phyloP scores from a whole-genome alignment of 495 filamentous ascomycete genomes.

The Talaromyces adpressus region DNA sequence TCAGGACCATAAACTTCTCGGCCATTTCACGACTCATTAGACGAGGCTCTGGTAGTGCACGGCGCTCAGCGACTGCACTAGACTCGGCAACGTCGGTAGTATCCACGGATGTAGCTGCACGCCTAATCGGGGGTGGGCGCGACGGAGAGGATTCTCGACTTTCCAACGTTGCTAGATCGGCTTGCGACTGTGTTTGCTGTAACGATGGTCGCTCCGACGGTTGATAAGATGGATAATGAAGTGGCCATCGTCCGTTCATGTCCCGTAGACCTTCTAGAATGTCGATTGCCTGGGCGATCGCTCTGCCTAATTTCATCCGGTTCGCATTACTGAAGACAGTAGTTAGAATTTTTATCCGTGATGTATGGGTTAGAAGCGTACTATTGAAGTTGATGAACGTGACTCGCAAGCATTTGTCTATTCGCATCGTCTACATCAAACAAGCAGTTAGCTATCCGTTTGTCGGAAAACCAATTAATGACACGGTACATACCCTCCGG shows the following conservation, averaged over 20 bases:
- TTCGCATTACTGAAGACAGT: constrained; percentile 67
- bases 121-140: constrained; percentile 48
- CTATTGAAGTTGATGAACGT: constrained; percentile 67
- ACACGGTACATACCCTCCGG: constrained; percentile 29
- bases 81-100: constrained; percentile 65
- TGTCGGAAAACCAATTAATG: background rate
- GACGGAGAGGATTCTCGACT: constrained; percentile 29
- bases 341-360: constrained; percentile 18
- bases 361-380: constrained; percentile 23
- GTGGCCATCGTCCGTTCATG: constrained; percentile 87
- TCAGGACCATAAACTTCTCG: constrained; percentile 91
- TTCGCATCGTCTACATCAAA: constrained; percentile 47
- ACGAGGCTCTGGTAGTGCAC: constrained; percentile 54
- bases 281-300: constrained; percentile 79
- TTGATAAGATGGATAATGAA: constrained; percentile 86
- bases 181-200: constrained; percentile 45
- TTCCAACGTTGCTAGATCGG: constrained; percentile 20
- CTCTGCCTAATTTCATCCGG: constrained; percentile 71
- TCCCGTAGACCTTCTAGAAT: constrained; percentile 72
- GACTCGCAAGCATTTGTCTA: constrained; percentile 54
- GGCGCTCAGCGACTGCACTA: constrained; percentile 57
- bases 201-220: constrained; percentile 36
- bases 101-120: constrained; percentile 65
- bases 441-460: background rate
- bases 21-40: constrained; percentile 89